Percentiles rank a stretch among this genome's conserved stretches.
phyloP scores from a whole-genome alignment of 108 stramenopile genomes.

The Fragilaria crotonensis region DNA sequence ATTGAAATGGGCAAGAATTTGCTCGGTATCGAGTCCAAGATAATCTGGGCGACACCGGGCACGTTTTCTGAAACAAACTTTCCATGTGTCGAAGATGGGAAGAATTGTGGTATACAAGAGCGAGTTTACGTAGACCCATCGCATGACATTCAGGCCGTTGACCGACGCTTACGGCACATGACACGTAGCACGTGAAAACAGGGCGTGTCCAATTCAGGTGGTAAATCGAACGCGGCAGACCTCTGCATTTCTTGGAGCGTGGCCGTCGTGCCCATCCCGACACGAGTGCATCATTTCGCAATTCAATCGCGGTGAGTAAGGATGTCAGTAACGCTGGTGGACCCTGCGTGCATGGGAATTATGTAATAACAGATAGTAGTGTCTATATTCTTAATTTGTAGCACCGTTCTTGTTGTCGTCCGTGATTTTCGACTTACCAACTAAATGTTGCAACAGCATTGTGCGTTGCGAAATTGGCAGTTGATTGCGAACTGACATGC shows the following conservation, averaged over 20 bases:
- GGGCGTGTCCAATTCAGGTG: no score
- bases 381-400: no score
- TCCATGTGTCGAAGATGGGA: constrained; percentile 51
- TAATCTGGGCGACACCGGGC: constrained; percentile 46
- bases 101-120: constrained; percentile 22
- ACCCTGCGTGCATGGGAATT: no score
- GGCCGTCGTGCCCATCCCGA: no score
- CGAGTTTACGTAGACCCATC: constrained; percentile 41
- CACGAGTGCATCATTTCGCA: no score
- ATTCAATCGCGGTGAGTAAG: no score
- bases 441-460: constrained; percentile 57
- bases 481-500: constrained; percentile 59
- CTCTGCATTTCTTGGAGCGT: no score
- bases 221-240: no score
- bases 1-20: constrained; percentile 37
- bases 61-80: constrained; percentile 31
- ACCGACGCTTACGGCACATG: no score
- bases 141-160: constrained; percentile 15
- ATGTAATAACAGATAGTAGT: no score
- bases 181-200: no score
- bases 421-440: constrained; percentile 7
- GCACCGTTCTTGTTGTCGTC: not conserved
- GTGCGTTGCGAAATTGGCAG: constrained; percentile 58
- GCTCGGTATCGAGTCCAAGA: constrained; percentile 36
- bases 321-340: no score